Base-by-base conservation (phyloP, 2,329 filamentous ascomycete species). In the Cercospora nicotianae region DNA sequence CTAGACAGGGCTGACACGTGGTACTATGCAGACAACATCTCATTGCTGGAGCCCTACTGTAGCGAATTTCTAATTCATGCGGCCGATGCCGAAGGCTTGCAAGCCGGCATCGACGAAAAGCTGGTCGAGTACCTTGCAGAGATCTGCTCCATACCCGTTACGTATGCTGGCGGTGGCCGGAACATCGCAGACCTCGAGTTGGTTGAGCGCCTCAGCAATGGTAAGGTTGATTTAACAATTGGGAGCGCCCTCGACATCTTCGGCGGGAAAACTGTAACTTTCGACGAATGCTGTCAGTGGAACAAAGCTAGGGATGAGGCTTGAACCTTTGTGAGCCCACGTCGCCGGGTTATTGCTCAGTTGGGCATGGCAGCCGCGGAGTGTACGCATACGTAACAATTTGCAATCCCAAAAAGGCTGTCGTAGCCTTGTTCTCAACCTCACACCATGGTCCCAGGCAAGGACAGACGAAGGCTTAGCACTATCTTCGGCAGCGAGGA, bases 21-120 rank as follows among this genome's bases (percentile, higher is more conserved):
- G 63, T 60, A 18, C 31, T 57, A 30, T 59, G 57, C 75, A 96
- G 94, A 91, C 72, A 91, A 91, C 5, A 96, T 98, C 76, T 84
- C 85, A 66, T 82, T 87, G 48, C 86, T 98, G 26, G 92, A 97
- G 76, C 93, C 93, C 5, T 95, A 95, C 81, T 98, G 95, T 83
- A 93, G 91, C 70, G 95, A 99, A 79, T 98, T 99, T 77, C 87
- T 99, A 64, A 95, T 99, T 77, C 95, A 99, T 79, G 95, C 95
- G 16, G 95, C 95, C 51, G 95, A 99, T 79, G 95, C 97, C 71
- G 95, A 99, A 81, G 95, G 95, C 12, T 84, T 98, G 53, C 95
- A 98, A 79, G 87, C 88, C 75, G 95, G 95, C 58, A 91, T 99
- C 71, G 95, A 99, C 75, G 90, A 95, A 78, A 86, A 90, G 72